Evolutionary conservation across 352 stramenopile species (phyloP).

Genomic region (Aphanomyces invadans): DNA sequence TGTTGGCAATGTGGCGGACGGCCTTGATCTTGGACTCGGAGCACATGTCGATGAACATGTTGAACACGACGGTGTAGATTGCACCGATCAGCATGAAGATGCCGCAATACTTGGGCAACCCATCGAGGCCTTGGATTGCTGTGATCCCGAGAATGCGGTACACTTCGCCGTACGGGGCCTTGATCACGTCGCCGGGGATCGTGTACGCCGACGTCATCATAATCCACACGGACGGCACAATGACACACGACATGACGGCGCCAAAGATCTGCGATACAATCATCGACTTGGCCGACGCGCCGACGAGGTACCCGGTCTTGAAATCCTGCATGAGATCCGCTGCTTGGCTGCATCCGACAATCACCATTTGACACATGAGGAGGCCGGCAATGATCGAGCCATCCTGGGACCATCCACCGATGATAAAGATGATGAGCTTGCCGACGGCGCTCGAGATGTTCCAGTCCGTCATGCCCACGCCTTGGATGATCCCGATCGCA

Average conservation of each 20-base stretch:
- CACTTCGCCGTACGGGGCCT: constrained; percentile 12
- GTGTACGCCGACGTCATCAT: constrained; percentile 15
- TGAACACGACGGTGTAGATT: constrained; percentile 23
- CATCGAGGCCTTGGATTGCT: not conserved
- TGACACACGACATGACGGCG: constrained; percentile 15
- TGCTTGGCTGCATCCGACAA: constrained; percentile 10
- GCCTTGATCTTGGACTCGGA: not conserved
- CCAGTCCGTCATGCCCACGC: constrained; percentile 23
- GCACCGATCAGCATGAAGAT: constrained; percentile 18
- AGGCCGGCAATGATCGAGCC: constrained; percentile 13
- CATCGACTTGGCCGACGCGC: constrained; percentile 19
- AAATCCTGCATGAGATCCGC: constrained; percentile 22
- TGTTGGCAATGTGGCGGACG: not conserved
- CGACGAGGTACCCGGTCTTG: constrained; percentile 19
- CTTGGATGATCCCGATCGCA: constrained; percentile 22
- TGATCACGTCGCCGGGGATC: constrained; percentile 2
- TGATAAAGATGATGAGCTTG: constrained; percentile 22
- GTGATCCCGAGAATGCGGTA: constrained; percentile 20
- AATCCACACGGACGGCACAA: constrained; percentile 15
- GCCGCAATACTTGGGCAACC: constrained; percentile 8
- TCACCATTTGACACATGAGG: constrained; percentile 20
- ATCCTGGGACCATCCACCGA: constrained; percentile 7
- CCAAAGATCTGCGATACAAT: constrained; percentile 19
- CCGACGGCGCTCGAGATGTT: constrained; percentile 22
- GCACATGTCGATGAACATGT: constrained; percentile 21